Conservation (phyloP, 2,329 filamentous ascomycete genomes). For the Fusarium concolor region DNA sequence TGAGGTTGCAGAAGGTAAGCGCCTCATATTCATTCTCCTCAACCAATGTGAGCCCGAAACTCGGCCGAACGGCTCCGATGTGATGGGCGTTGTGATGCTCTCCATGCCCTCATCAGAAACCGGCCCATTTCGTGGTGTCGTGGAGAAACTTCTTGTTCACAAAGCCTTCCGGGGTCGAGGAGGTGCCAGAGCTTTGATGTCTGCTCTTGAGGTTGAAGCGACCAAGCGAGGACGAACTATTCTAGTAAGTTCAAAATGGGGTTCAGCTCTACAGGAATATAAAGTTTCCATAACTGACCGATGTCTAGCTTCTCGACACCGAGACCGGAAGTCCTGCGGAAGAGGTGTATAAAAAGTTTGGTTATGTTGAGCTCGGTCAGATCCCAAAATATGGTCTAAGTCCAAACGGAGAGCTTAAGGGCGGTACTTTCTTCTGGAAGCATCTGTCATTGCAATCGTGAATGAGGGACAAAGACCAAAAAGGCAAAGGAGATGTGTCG, state of each 20-base stretch:
- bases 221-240: constrained; percentile 60
- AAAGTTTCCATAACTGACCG: not conserved
- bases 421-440: constrained; percentile 70
- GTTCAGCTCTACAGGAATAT: not conserved
- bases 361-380: constrained; percentile 66
- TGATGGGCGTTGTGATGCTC: constrained; percentile 69
- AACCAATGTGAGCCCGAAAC: constrained; percentile 49
- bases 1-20: constrained; percentile 58
- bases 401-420: constrained; percentile 61
- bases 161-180: constrained; percentile 63
- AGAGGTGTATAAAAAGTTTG: constrained; percentile 65
- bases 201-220: constrained; percentile 67
- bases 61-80: constrained; percentile 56
- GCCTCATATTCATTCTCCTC: constrained; percentile 66
- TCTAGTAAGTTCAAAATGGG: constrained; percentile 59
- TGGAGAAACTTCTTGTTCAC: constrained; percentile 70
- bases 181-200: constrained; percentile 64
- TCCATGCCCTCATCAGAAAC: constrained; percentile 65
- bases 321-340: constrained; percentile 65
- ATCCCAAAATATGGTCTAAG: constrained; percentile 66
- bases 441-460: constrained; percentile 53
- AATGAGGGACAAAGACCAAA: not conserved
- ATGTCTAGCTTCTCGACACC: constrained; percentile 62
- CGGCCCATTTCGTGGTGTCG: constrained; percentile 63
- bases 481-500: not conserved